Evolutionary conservation across 1,284 basidiomycete species (phyloP), one percentile per base, ranked within the genome.

Genomic region (Stygiomarasmius scandens): DNA sequence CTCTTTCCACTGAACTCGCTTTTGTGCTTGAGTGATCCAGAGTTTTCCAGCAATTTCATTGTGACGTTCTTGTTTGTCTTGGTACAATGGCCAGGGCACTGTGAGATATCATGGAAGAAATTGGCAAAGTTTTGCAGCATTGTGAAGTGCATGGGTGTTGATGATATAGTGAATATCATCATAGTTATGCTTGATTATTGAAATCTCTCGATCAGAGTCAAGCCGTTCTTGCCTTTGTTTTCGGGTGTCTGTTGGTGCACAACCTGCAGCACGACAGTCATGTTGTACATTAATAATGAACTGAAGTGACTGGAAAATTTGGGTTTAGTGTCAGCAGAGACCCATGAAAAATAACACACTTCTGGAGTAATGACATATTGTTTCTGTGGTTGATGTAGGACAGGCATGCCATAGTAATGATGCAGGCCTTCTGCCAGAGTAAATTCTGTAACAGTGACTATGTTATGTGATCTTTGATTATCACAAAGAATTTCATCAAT

Each of bases 31-130:
- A 12, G 8, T 16, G 14, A 46, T 27, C 1, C 4, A 11, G 1
- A 54, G 27, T 27, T 27, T 22, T 9, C n/a, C 41, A 1, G 52
- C 52, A n/a, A 54, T 29, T 32, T 29, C 25, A 2, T 11, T 3
- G 22, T 54, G 52, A 9, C 41, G 11, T 20, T 1, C 25, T 14
- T 19, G 12, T 5, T 59, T 25, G 46, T 63, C 59, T 19, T 34
- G 8, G n/a, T 52, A 22, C 9, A 58, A 49, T 12, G 54, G 52
- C 19, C 10, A 47, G 3, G 32, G 81, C 73, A 43, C 77, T 77
- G 53, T 78, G 75, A 29, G 79, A 75, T 16, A 74, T 71, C 20
- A 75, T 74, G n/a, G 79, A 73, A 27, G 74, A 70, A 52, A 66
- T 66, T 45, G 19, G 1, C 61, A 54, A 19, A 67, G 43, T 2